Evolutionary conservation across 2,329 filamentous ascomycete species (phyloP).

Genomic region (Hortaea werneckii): DNA sequence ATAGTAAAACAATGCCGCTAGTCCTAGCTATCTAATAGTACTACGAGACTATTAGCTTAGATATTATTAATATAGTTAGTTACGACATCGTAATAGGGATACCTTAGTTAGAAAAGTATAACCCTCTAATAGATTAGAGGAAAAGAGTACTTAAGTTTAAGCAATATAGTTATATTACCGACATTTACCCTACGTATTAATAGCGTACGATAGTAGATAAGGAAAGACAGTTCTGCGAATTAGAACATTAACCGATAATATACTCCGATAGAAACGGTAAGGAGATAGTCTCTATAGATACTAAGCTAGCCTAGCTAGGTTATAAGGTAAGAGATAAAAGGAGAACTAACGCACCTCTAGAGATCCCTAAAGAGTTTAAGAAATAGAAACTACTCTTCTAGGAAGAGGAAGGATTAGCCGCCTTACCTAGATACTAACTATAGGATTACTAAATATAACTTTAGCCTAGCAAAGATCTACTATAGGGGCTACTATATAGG

Average conservation of each 20-base stretch:
- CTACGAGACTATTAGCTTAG: conserved; percentile 7
- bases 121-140: conserved; percentile 7
- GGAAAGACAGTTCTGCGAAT: conserved; percentile 5
- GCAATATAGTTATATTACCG: conserved; percentile 4
- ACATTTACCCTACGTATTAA: conserved; percentile 1
- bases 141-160: conserved; percentile 9
- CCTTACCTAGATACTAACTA: conserved; percentile 8
- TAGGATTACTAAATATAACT: conserved; percentile 10
- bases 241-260: neutral
- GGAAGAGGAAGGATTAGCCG: conserved; percentile 7
- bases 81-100: conserved; percentile 9
- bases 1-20: conserved; percentile 7
- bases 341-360: neutral
- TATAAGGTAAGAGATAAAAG: conserved; percentile 1
- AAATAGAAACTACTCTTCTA: conserved; percentile 9
- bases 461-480: conserved; percentile 5
- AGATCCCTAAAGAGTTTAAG: conserved; percentile 7
- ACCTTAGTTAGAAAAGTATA: conserved; percentile 9
- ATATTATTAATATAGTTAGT: conserved; percentile 8
- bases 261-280: neutral
- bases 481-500: conserved; percentile 7
- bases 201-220: conserved; percentile 7
- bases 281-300: neutral
- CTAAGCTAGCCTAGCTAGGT: neutral
- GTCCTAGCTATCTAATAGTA: conserved; percentile 5